phyloP scores from a whole-genome alignment of 2,329 filamentous ascomycete genomes.

The Cladosporium sp. region DNA sequence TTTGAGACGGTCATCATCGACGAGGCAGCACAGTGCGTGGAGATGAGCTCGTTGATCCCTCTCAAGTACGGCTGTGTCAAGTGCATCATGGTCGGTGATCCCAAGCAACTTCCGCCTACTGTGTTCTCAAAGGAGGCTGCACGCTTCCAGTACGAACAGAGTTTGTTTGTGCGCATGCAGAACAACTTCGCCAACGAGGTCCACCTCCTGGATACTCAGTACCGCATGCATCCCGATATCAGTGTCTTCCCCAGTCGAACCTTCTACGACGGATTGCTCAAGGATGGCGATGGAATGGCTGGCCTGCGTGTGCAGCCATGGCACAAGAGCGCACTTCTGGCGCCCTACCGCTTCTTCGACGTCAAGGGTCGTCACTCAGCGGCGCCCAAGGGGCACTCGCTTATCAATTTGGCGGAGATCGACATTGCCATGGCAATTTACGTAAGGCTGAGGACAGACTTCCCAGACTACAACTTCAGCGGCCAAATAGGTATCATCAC shows the following conservation, averaged over 20 bases:
- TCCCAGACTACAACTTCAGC: slow-evolving; percentile 65
- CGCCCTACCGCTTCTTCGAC: slow-evolving; percentile 96
- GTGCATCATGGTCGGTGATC: slow-evolving; percentile 95
- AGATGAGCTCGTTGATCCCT: slow-evolving; percentile 92
- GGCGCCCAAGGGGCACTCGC: slow-evolving; percentile 80
- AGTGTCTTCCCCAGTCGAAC: slow-evolving; percentile 84
- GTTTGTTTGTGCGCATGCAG: slow-evolving; percentile 98
- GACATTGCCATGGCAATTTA: slow-evolving; percentile 85
- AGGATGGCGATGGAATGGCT: slow-evolving; percentile 84
- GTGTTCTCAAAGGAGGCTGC: slow-evolving; percentile 93
- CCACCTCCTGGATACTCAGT: slow-evolving; percentile 94
- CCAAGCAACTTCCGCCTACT: slow-evolving; percentile 93
- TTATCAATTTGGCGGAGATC: slow-evolving; percentile 86
- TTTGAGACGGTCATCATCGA: slow-evolving; percentile 99
- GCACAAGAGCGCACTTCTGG: slow-evolving; percentile 79
- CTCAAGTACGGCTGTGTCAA: slow-evolving; percentile 97
- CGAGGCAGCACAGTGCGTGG: slow-evolving; percentile 96
- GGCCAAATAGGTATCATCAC: slow-evolving; percentile 96
- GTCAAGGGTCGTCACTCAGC: slow-evolving; percentile 83
- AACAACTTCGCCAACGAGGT: slow-evolving; percentile 84
- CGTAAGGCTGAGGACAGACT: slow-evolving; percentile 74
- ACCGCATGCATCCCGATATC: slow-evolving; percentile 98
- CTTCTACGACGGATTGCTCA: slow-evolving; percentile 86
- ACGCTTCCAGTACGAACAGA: slow-evolving; percentile 93
- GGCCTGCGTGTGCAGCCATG: slow-evolving; percentile 75